Conservation (phyloP, 139 green algal genomes). For the Picocystis salinarum region DNA sequence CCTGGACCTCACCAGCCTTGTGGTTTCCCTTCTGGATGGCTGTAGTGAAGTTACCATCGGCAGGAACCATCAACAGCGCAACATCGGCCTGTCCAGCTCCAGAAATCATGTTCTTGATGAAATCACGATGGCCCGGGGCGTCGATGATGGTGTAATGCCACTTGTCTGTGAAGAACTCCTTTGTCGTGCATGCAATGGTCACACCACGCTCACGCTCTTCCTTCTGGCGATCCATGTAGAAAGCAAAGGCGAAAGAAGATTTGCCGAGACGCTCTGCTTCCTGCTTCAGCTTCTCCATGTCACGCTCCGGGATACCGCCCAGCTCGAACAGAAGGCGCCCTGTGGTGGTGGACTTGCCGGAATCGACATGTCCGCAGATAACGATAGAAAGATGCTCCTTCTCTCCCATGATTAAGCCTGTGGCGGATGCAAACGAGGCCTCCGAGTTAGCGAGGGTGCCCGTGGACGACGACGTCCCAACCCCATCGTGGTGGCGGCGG, state of each 20-base stretch:
- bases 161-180: conserved; percentile 98
- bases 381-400: conserved; percentile 39
- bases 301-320: conserved; percentile 94
- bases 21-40: conserved; percentile 95
- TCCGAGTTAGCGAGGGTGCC: too few relatives aligned
- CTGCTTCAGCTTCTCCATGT: conserved; percentile 89
- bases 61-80: conserved; percentile 20
- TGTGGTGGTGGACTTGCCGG: conserved; percentile 91
- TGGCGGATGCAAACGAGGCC: too few relatives aligned
- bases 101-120: conserved; percentile 99
- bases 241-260: conserved; percentile 81
- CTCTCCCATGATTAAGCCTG: conserved; percentile 12
- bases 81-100: conserved; percentile 73
- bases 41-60: conserved; percentile 82
- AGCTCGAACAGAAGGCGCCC: conserved; percentile 95
- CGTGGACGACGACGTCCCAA: too few relatives aligned
- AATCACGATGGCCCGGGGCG: conserved; percentile 85
- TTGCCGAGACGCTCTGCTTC: conserved; percentile 64
- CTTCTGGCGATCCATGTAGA: conserved; percentile 84
- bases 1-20: conserved; percentile 86
- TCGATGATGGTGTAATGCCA: conserved; percentile 98
- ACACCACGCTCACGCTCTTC: conserved; percentile 46
- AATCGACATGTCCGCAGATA: conserved; percentile 78
- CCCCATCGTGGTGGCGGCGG: too few relatives aligned
- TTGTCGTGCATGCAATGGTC: conserved; percentile 78